Evolutionary conservation across 768 basidiomycete species (phyloP).

Genomic region (Ramaria rubella): DNA sequence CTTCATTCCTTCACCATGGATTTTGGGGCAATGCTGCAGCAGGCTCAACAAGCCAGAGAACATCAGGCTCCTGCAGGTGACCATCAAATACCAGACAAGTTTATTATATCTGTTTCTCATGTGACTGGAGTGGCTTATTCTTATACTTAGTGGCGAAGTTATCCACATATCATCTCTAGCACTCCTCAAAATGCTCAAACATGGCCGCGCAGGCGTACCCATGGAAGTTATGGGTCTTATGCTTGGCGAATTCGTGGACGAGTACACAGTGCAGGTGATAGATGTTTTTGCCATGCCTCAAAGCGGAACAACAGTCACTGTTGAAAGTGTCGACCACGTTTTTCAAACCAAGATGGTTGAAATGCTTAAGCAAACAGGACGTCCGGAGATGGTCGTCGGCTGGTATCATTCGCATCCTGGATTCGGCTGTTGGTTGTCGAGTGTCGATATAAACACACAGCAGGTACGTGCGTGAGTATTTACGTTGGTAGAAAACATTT

Average conservation of each 20-base stretch:
- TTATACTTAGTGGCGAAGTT: constrained; percentile 65
- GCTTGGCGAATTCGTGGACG: constrained; percentile 97
- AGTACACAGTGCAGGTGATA: constrained; percentile 89
- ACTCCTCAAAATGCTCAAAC: constrained; percentile 99
- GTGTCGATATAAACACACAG: constrained; percentile 98
- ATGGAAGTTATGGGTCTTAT: constrained; percentile 99
- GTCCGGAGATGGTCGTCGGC: constrained; percentile 97
- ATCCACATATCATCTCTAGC: constrained; percentile 97
- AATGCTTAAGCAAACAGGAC: constrained; percentile 97
- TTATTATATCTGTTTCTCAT: constrained; percentile 17
- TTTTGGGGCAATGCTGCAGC: constrained; percentile 30
- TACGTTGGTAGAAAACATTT: constrained; percentile 2
- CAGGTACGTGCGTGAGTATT: constrained; percentile 50
- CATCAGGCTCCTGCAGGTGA: constrained; percentile 40
- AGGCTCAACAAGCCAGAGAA: constrained; percentile 23
- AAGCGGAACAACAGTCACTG: constrained; percentile 93
- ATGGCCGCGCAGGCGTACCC: constrained; percentile 96
- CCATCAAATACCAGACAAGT: constrained; percentile 70
- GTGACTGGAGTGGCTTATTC: constrained; percentile 10
- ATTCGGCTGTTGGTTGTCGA: constrained; percentile 98
- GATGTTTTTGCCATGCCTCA: constrained; percentile 99
- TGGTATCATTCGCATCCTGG: constrained; percentile 99
- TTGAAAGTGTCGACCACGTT: constrained; percentile 97
- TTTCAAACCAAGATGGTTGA: constrained; percentile 98
- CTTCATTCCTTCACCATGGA: constrained; percentile 19